Evolutionary conservation across 768 basidiomycete species (phyloP).

Genomic region (Lentinula sp.): DNA sequence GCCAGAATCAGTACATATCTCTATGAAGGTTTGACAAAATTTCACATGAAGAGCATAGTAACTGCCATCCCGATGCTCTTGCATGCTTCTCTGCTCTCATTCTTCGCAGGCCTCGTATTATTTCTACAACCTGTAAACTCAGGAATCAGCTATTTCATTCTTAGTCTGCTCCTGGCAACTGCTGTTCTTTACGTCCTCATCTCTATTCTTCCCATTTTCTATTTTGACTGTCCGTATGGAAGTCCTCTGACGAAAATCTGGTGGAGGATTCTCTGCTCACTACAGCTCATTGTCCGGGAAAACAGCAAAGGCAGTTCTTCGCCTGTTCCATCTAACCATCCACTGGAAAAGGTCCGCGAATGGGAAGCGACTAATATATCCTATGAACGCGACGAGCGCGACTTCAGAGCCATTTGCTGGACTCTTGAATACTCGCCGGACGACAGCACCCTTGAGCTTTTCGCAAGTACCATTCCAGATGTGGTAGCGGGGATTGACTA

Average conservation of each 20-base stretch:
- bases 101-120: constrained; percentile 41
- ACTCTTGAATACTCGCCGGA: constrained; percentile 27
- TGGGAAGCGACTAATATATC: constrained; percentile 26
- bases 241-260: constrained; percentile 8
- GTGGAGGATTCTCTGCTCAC: constrained; percentile 16
- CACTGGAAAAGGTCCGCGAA: constrained; percentile 26
- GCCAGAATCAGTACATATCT: constrained; percentile 36
- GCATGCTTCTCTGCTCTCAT: constrained; percentile 42
- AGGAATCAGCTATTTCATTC: constrained; percentile 13
- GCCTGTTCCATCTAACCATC: constrained; percentile 8
- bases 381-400: constrained; percentile 27
- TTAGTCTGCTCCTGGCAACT: background rate
- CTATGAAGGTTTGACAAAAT: constrained; percentile 29
- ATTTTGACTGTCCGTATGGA: constrained; percentile 8
- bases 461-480: constrained; percentile 28
- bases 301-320: constrained; percentile 14
- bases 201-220: constrained; percentile 7
- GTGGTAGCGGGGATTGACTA: constrained; percentile 30
- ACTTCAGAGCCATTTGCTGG: constrained; percentile 34
- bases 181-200: constrained; percentile 6
- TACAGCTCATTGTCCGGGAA: constrained; percentile 19
- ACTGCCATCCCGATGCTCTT: constrained; percentile 38
- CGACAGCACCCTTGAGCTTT: constrained; percentile 28
- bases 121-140: constrained; percentile 34
- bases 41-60: constrained; percentile 31